Percentiles rank a stretch among this genome's conserved stretches.
Conservation (phyloP, 768 basidiomycete species). For the Pleurotus sapidus region DNA sequence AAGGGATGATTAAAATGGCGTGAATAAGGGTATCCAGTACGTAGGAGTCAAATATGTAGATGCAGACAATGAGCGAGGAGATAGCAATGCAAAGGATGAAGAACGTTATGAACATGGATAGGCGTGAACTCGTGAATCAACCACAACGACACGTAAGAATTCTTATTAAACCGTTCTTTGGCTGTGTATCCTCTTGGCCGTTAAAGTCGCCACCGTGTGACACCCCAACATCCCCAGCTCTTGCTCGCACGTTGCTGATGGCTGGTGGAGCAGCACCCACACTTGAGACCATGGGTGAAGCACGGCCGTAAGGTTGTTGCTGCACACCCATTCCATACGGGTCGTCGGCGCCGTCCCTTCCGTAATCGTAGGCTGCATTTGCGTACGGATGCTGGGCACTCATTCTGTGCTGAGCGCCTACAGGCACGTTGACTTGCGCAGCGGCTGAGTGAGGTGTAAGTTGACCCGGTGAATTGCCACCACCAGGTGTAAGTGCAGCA, state of each 20-base stretch:
- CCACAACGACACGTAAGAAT: constrained; percentile 82
- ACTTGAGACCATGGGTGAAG: constrained; percentile 79
- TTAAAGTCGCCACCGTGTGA: constrained; percentile 58
- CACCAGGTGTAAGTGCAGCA: constrained; percentile 54
- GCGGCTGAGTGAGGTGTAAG: constrained; percentile 70
- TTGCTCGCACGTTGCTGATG: constrained; percentile 68
- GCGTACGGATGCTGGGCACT: constrained; percentile 71
- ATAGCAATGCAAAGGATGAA: constrained; percentile 23
- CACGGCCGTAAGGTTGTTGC: constrained; percentile 68
- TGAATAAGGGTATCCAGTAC: constrained; percentile 6
- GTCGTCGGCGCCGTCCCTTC: constrained; percentile 48
- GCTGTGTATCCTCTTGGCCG: constrained; percentile 54
- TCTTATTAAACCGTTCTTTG: constrained; percentile 48
- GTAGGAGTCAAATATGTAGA: not conserved
- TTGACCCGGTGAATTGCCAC: constrained; percentile 47
- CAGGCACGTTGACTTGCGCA: constrained; percentile 72
- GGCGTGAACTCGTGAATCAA: constrained; percentile 27
- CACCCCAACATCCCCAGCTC: constrained; percentile 65
- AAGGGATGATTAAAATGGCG: constrained; percentile 5
- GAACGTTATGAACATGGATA: constrained; percentile 17
- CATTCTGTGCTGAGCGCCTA: constrained; percentile 45
- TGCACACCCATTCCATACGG: constrained; percentile 36
- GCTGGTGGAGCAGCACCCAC: constrained; percentile 69
- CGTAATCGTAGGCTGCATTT: constrained; percentile 57
- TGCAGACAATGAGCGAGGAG: constrained; percentile 7